Conservation (phyloP, 805 yeast genomes). For the Candida xyloterini region DNA sequence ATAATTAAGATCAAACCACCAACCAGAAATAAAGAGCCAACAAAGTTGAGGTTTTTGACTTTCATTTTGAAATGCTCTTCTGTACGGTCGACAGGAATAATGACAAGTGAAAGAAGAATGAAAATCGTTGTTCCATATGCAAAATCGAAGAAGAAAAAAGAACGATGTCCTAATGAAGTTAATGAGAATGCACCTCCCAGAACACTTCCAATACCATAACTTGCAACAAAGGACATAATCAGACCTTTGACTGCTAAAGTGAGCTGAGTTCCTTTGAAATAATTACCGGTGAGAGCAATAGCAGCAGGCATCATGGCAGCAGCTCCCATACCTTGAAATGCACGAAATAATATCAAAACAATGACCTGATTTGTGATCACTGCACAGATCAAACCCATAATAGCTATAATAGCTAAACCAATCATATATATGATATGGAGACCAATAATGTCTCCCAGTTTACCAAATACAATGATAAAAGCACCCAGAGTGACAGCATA, state of each 20-base stretch:
- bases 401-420: slow-evolving; percentile 12
- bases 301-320: slow-evolving; percentile 39
- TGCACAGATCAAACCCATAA: slow-evolving; percentile 36
- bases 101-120: slow-evolving; percentile 21
- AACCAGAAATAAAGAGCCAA: slow-evolving; percentile 26
- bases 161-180: slow-evolving; percentile 38
- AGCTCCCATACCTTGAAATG: slow-evolving; percentile 44
- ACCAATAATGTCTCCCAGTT: slow-evolving; percentile 27
- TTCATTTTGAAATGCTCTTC: slow-evolving; percentile 22
- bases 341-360: slow-evolving; percentile 41
- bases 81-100: slow-evolving; percentile 30
- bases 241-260: slow-evolving; percentile 17
- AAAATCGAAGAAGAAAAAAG: slow-evolving; percentile 38
- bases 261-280: slow-evolving; percentile 19
- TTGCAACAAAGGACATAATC: slow-evolving; percentile 24
- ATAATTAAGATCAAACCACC: slow-evolving; percentile 38
- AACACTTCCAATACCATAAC: slow-evolving; percentile 38
- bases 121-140: slow-evolving; percentile 25
- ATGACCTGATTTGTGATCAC: slow-evolving; percentile 33
- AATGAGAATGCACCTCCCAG: slow-evolving; percentile 45
- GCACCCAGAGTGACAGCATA: slow-evolving; percentile 45
- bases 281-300: slow-evolving; percentile 23
- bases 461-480: slow-evolving; percentile 42
- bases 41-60: slow-evolving; percentile 34
- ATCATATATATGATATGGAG: slow-evolving; percentile 4